Conservation (phyloP, 495 filamentous ascomycete genomes). For the Xylaria venustula region DNA sequence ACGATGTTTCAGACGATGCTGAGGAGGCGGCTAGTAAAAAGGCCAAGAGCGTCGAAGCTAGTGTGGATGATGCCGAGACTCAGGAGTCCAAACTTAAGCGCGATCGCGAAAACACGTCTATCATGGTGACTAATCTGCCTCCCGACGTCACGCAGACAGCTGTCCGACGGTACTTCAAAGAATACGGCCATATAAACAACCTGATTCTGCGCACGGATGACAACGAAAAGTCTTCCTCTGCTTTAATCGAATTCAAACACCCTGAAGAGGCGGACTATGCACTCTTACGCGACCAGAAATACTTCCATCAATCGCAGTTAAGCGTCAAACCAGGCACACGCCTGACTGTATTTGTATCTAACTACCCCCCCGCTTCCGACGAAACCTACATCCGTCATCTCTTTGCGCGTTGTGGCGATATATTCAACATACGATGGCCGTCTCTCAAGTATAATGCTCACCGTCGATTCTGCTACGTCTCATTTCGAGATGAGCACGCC, state of each 20-base stretch:
- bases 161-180: slow-evolving; percentile 84
- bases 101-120: slow-evolving; percentile 84
- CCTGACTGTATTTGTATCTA: slow-evolving; percentile 84
- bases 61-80: slow-evolving; percentile 31
- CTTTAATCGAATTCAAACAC: slow-evolving; percentile 80
- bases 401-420: slow-evolving; percentile 74
- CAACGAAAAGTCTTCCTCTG: slow-evolving; percentile 59
- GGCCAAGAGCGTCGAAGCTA: slow-evolving; percentile 47
- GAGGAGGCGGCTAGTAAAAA: slow-evolving; percentile 55
- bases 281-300: slow-evolving; percentile 75
- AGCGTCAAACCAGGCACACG: slow-evolving; percentile 68
- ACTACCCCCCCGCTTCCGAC: slow-evolving; percentile 83
- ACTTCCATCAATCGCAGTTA: slow-evolving; percentile 67
- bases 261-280: slow-evolving; percentile 78
- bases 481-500: slow-evolving; percentile 66
- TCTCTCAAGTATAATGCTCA: slow-evolving; percentile 84
- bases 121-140: slow-evolving; percentile 78
- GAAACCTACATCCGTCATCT: slow-evolving; percentile 75
- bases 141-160: slow-evolving; percentile 63
- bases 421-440: slow-evolving; percentile 84
- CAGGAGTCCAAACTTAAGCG: slow-evolving; percentile 56
- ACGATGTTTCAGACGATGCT: slow-evolving; percentile 43
- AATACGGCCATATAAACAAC: slow-evolving; percentile 79
- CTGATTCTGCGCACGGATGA: slow-evolving; percentile 61
- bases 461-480: slow-evolving; percentile 91